phyloP scores from a whole-genome alignment of 208 protist species.

The Phytomonas sp. region DNA sequence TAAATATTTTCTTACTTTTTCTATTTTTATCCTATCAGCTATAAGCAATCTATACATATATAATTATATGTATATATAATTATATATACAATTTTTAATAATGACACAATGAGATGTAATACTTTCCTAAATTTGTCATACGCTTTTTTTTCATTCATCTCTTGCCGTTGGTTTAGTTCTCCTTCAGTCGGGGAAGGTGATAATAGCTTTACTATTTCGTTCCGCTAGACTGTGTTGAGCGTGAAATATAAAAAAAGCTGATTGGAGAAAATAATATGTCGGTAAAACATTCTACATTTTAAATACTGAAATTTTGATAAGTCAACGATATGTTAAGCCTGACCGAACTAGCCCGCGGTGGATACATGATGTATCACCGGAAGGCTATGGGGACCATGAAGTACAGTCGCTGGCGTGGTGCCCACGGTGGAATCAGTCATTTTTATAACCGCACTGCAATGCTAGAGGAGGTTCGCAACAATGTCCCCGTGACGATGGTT shows the following conservation, averaged over 20 bases:
- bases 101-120: background rate
- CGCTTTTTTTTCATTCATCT: background rate
- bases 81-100: too few relatives aligned
- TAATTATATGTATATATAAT: too few relatives aligned
- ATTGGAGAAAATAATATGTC: background rate
- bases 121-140: background rate
- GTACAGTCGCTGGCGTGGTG: slow-evolving; percentile 76
- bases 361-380: slow-evolving; percentile 88
- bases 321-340: slow-evolving; percentile 32
- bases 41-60: background rate
- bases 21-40: background rate
- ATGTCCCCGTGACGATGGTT: slow-evolving; percentile 65
- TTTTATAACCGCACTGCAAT: slow-evolving; percentile 85
- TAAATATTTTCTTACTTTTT: background rate
- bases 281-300: slow-evolving; percentile 2
- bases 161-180: background rate
- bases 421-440: slow-evolving; percentile 68
- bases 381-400: slow-evolving; percentile 80
- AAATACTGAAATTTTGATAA: slow-evolving; percentile 3
- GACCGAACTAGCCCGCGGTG: slow-evolving; percentile 33
- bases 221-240: background rate
- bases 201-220: background rate
- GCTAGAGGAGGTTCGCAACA: slow-evolving; percentile 58
- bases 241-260: background rate
- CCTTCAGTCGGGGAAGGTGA: background rate